These are phyloP conservation scores for Camelina sativa DNA, from an alignment of 345 rosid genomes.

Conservation along the genomic window DNA sequence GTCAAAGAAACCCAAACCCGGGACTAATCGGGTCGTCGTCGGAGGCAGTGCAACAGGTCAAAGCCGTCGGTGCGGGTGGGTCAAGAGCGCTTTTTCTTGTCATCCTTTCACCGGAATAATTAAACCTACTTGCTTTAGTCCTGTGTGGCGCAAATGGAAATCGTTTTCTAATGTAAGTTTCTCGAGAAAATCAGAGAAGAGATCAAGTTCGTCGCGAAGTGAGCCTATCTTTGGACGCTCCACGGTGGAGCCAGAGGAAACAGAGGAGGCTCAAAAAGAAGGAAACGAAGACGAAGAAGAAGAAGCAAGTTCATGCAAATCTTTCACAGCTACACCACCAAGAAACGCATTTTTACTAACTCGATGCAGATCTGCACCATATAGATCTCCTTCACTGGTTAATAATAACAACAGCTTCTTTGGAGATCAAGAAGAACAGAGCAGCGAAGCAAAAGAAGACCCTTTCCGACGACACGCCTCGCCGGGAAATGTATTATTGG, in stretches of 20 bases:
- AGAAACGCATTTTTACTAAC: slow-evolving; percentile 43
- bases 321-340: slow-evolving; percentile 61
- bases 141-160: slow-evolving; percentile 61
- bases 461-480: slow-evolving; percentile 32
- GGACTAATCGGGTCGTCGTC: slow-evolving; percentile 8
- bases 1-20: slow-evolving; percentile 51
- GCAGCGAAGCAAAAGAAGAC: slow-evolving; percentile 23
- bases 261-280: slow-evolving; percentile 7
- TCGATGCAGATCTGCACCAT: slow-evolving; percentile 87
- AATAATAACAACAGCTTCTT: slow-evolving; percentile 50
- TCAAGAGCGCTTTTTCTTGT: slow-evolving; percentile 47
- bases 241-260: slow-evolving; percentile 40
- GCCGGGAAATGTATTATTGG: slow-evolving; percentile 42
- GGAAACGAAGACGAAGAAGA: slow-evolving; percentile 35
- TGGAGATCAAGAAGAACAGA: slow-evolving; percentile 44
- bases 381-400: slow-evolving; percentile 74
- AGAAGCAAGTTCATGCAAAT: slow-evolving; percentile 40
- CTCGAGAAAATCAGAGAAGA: slow-evolving; percentile 45
- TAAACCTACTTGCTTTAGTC: slow-evolving; percentile 47
- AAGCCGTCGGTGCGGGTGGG: slow-evolving; percentile 57
- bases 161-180: slow-evolving; percentile 42
- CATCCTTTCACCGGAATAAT: slow-evolving; percentile 39
- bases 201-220: slow-evolving; percentile 42
- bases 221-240: slow-evolving; percentile 43
- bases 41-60: slow-evolving; percentile 19